Percentiles rank a stretch among this genome's conserved stretches.
phyloP scores from a whole-genome alignment of 495 filamentous ascomycete genomes.

The Aspergillus mulundensis region DNA sequence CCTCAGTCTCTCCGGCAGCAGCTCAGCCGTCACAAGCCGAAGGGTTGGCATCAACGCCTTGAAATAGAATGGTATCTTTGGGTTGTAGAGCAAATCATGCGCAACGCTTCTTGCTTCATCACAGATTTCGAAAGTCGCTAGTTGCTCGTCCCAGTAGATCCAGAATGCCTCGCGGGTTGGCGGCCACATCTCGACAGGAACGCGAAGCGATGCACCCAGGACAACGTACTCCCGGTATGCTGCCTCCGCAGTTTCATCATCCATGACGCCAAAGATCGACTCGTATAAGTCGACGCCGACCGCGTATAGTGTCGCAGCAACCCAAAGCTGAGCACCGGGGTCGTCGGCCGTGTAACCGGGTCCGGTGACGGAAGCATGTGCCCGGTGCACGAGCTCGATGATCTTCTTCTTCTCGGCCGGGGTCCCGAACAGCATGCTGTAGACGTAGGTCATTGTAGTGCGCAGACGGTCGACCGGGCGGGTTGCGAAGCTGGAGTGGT shows the following conservation, averaged over 20 bases:
- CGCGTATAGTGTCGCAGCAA: slow-evolving; percentile 39
- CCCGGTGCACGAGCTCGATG: slow-evolving; percentile 34
- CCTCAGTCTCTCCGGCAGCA: slow-evolving; percentile 26
- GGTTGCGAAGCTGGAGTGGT: slow-evolving; percentile 40
- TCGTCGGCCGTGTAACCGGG: slow-evolving; percentile 32
- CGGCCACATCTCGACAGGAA: slow-evolving; percentile 36
- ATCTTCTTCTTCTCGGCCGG: slow-evolving; percentile 29
- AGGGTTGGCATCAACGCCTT: slow-evolving; percentile 23
- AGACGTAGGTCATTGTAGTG: slow-evolving; percentile 42
- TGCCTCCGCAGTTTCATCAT: slow-evolving; percentile 19
- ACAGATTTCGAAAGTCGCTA: slow-evolving; percentile 28
- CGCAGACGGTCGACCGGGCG: slow-evolving; percentile 38
- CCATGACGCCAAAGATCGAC: slow-evolving; percentile 28
- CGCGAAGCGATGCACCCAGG: slow-evolving; percentile 32
- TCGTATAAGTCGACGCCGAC: slow-evolving; percentile 34
- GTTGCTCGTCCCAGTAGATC: slow-evolving; percentile 37
- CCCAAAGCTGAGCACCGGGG: slow-evolving; percentile 37
- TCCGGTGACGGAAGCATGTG: slow-evolving; percentile 30
- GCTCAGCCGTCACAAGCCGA: slow-evolving; percentile 30
- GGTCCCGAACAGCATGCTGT: slow-evolving; percentile 40
- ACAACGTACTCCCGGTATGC: slow-evolving; percentile 38
- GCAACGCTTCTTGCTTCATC: slow-evolving; percentile 32
- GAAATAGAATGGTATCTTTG: slow-evolving; percentile 20
- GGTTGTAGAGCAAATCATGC: slow-evolving; percentile 28
- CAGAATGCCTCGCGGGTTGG: slow-evolving; percentile 31